Evolutionary conservation across 116 monocot species (phyloP).

Genomic region (Cymodocea nodosa): DNA sequence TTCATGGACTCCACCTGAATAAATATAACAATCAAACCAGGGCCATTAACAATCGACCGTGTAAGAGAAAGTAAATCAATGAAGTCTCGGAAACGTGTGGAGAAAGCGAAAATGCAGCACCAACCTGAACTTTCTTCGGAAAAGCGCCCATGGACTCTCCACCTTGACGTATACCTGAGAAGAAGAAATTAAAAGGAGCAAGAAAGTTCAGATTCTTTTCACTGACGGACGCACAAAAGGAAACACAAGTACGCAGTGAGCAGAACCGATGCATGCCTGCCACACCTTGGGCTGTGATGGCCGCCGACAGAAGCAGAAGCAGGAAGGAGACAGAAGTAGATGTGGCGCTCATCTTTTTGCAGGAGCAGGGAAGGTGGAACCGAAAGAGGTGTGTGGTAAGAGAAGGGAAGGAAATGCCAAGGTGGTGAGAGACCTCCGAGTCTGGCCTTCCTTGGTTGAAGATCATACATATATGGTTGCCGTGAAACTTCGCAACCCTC

Average conservation of each 20-base stretch:
- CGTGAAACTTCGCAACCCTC: not conserved
- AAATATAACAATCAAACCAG: not conserved
- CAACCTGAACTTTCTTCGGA: conserved; percentile 11
- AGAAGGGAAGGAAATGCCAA: not conserved
- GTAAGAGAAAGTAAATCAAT: not conserved
- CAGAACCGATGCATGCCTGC: not conserved
- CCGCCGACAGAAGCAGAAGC: not conserved
- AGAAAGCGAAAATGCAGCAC: not conserved
- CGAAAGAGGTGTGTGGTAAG: not conserved
- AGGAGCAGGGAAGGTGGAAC: not conserved
- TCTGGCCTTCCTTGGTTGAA: no score
- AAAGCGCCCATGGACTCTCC: not conserved
- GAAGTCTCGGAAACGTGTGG: not conserved
- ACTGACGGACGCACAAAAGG: not conserved
- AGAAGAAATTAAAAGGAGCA: not conserved
- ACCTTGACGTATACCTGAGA: not conserved
- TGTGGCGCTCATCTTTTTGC: not conserved
- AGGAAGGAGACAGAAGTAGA: not conserved
- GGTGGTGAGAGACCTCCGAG: not conserved
- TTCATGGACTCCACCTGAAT: conserved; percentile 5
- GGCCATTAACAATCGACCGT: no score
- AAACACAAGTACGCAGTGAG: not conserved
- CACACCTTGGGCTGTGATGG: conserved; percentile 1
- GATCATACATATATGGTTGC: no score
- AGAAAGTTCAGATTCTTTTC: not conserved